Evolutionary conservation across 1,139 yeast genomes (phyloP), one percentile per base, ranked within the genome.

Genomic region (Ashbya aceris): DNA sequence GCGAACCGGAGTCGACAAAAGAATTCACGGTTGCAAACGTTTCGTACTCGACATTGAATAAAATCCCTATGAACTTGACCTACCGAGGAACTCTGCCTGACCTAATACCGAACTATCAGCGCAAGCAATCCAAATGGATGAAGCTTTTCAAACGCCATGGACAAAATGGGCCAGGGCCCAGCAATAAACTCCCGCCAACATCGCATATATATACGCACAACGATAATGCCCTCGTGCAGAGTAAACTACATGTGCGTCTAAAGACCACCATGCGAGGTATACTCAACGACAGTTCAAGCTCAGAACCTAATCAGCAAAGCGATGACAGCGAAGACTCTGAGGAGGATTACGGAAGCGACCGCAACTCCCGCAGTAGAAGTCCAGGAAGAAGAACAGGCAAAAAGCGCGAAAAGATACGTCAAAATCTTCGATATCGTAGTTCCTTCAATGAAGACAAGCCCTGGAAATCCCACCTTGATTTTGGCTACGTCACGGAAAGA

Each of bases 371-470:
- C 6, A n/a, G 13, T 20, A 3, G 29, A 10, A 34, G 29, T n/a
- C 27, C 27, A 11, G 11, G 11, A n/a, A 34, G 29, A 42, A 34
- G 40, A 44, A 27, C 14, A 33, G 30, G 26, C 30, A 36, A 35
- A 36, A 39, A 42, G 40, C 46, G 13, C 34, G 43, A 30, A 33
- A 36, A 11, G 39, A 43, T 29, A 11, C 33, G 35, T 17, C 20
- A 40, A 23, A 32, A 40, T 12, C 39, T 37, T 26, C 30, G 33
- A 8, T 27, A 27, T 6, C 27, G 39, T 11, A 33, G 30, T 6
- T 9, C 39, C 8, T 89, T 91, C 60, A 83, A 91, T 58, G 95
- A 84, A 53, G 86, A 84, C 49, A 87, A 89, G 60, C 97, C 97
- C 0, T 91, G 98, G 97, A 91, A 89, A 55, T 80, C 85, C 55